Evolutionary conservation across 2,329 filamentous ascomycete species (phyloP), one percentile per base, ranked within the genome.

Genomic region (Fusarium tupiense): DNA sequence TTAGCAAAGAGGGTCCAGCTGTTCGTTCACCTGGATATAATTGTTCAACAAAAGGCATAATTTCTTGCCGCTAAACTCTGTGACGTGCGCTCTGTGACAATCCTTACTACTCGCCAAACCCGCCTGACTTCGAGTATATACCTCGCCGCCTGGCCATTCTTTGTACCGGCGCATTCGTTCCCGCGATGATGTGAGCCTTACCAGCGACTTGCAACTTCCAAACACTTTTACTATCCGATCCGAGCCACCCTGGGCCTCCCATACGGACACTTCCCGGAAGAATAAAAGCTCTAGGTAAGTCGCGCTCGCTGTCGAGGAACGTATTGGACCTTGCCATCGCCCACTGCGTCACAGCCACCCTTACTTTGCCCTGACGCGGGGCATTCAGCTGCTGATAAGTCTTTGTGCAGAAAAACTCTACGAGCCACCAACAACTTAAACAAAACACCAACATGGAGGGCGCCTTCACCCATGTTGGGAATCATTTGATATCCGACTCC

Each of bases 381-480:
- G 76, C 74, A 73, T 64, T 38, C 49, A 61, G 61, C 49, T 70
- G 33, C 64, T 77, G 67, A 73, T 64, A 52, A 40, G 43, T 63
- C 69, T 74, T 33, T 52, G 61, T 60, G 38, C 69, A 79, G 77
- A 75, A 79, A 79, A 77, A 75, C 60, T 77, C 76, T 78, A 77
- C 76, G 26, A 75, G 63, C 76, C 67, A 69, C 73, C 73, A 62
- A 64, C 57, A 71, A 75, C 68, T 53, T 61, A 50, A 64, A 66
- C 61, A 72, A 62, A 64, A 77, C 68, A 72, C 64, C 79, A 86
- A 77, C 77, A 96, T 96, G 94, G 94, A 96, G 87, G 93, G 92
- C 82, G 93, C 94, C 77, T 97, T 97, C 82, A 96, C 92, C 72
- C 93, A 96, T 84, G 90, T 96, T 80, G 93, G 93, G 79, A 97